A percentile compares a stretch with the other conserved stretches of the same genome.
phyloP scores from a whole-genome alignment of 768 basidiomycete species.

The Tulasnella sp. region DNA sequence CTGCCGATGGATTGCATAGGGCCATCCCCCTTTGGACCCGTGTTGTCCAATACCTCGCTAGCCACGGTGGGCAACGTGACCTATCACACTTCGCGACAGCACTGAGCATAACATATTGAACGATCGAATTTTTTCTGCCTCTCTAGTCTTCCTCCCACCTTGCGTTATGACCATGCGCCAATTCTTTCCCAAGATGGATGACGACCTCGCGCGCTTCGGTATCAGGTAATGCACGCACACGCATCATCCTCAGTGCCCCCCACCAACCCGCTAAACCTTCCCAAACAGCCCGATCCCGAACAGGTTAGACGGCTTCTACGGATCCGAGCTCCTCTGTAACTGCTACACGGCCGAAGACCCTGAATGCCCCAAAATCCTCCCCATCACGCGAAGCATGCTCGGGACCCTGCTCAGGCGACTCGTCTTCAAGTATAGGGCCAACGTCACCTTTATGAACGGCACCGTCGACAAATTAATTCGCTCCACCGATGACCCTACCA shows the following conservation, averaged over 20 bases:
- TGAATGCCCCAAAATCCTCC: conserved; percentile 21
- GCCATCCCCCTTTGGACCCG: conserved; percentile 20
- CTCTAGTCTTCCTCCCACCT: conserved; percentile 18
- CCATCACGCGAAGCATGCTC: conserved; percentile 22
- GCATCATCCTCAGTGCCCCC: no score
- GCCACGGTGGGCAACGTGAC: neutral
- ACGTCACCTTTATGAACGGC: conserved; percentile 25
- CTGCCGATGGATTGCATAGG: conserved; percentile 20
- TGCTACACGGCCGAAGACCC: no score
- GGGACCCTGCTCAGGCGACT: conserved; percentile 29
- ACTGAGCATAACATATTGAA: no score
- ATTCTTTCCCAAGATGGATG: conserved; percentile 22
- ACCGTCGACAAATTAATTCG: conserved; percentile 25
- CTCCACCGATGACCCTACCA: conserved; percentile 17
- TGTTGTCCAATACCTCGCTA: conserved; percentile 24
- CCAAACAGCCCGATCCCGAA: conserved; percentile 6
- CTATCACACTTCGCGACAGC: neutral
- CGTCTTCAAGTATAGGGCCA: conserved; percentile 21
- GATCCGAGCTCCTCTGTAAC: neutral
- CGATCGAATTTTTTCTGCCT: no score
- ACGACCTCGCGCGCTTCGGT: conserved; percentile 14
- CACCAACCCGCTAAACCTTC: neutral
- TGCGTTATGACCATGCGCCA: conserved; percentile 17
- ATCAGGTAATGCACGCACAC: no score
- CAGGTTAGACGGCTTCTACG: conserved; percentile 3